Evolutionary conservation across 148 eudicot species (phyloP).

Genomic region (Spergularia bocconei): DNA sequence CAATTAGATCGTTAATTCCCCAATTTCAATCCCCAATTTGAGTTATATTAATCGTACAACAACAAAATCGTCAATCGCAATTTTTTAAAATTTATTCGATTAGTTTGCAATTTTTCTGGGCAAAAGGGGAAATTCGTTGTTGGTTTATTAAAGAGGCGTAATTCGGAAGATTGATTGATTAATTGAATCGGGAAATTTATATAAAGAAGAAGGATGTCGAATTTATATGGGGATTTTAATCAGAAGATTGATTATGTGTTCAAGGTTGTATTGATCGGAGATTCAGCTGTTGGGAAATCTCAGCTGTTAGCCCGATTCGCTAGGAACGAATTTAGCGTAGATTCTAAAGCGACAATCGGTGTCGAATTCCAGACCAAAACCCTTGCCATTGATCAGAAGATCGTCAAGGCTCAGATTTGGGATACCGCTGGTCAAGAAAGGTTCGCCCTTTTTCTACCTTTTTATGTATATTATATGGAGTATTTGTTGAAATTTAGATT

Average conservation of each 20-base stretch:
- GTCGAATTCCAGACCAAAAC: slow-evolving; percentile 67
- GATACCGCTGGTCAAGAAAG: slow-evolving; percentile 73
- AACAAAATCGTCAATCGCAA: too few relatives aligned
- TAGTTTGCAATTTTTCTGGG: too few relatives aligned
- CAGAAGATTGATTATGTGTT: slow-evolving; percentile 63
- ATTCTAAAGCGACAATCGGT: slow-evolving; percentile 64
- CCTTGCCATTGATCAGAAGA: slow-evolving; percentile 46
- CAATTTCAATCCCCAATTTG: not conserved
- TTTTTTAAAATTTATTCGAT: too few relatives aligned
- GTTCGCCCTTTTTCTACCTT: slow-evolving; percentile 18
- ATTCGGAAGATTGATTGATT: too few relatives aligned
- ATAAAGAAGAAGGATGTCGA: slow-evolving; percentile 39
- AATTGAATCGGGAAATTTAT: not conserved
- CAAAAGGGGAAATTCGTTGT: not conserved
- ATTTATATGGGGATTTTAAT: slow-evolving; percentile 45
- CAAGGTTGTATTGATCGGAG: slow-evolving; percentile 59
- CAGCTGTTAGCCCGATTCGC: slow-evolving; percentile 58
- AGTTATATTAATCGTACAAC: not conserved
- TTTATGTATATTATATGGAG: too few relatives aligned
- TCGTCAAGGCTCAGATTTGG: slow-evolving; percentile 64
- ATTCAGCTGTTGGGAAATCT: slow-evolving; percentile 63
- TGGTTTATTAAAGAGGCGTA: not conserved
- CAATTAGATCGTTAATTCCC: not conserved
- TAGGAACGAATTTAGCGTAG: slow-evolving; percentile 53
- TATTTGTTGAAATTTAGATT: too few relatives aligned